Evolutionary conservation across 305 asterid genomes (phyloP).

Genomic region (Vinca major): DNA sequence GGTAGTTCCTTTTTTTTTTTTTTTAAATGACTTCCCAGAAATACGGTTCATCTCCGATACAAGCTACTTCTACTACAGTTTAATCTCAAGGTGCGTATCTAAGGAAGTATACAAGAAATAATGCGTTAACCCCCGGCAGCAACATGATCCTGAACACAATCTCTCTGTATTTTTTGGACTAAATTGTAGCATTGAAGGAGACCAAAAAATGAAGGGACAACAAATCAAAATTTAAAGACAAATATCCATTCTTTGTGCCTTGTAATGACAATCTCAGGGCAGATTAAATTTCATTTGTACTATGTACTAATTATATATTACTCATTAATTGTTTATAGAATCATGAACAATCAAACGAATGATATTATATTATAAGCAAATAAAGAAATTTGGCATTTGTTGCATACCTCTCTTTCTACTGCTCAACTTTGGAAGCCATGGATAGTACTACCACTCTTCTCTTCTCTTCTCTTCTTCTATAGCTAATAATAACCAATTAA

Average conservation of each 20-base stretch:
- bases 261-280: neutral
- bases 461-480: no score
- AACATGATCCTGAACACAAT: neutral
- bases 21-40: slow-evolving; percentile 1
- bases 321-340: neutral
- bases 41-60: neutral
- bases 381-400: neutral
- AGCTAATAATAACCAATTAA: no score
- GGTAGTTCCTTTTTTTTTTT: slow-evolving; percentile 6
- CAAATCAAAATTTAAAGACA: neutral
- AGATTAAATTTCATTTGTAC: slow-evolving; percentile 3
- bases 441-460: no score
- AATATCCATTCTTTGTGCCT: neutral
- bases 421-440: no score
- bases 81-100: neutral
- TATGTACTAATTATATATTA: no score
- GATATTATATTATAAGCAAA: no score
- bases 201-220: neutral
- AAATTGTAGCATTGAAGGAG: neutral
- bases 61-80: neutral
- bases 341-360: neutral
- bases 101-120: neutral
- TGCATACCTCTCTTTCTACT: neutral
- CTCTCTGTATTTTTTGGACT: neutral
- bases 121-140: neutral